Conservation (phyloP, 2,329 filamentous ascomycete genomes). For the Xylaria polymorpha region DNA sequence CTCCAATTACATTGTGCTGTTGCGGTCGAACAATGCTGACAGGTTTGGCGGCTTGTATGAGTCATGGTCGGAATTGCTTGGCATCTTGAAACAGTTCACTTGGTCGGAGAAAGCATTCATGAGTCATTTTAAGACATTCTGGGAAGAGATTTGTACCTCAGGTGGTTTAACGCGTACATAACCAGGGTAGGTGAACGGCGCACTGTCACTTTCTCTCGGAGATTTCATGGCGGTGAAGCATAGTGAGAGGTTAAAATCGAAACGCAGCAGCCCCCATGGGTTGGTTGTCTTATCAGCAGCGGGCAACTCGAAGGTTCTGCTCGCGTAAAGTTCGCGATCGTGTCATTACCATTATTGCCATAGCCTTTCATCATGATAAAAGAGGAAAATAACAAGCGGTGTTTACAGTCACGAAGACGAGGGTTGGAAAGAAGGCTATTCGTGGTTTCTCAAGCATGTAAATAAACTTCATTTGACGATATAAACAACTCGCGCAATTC, state of each 20-base stretch:
- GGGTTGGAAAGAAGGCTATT: background rate
- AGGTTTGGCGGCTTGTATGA: slow-evolving; percentile 40
- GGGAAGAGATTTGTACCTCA: slow-evolving; percentile 44
- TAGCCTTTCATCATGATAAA: background rate
- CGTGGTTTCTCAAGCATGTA: no score
- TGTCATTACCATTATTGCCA: background rate
- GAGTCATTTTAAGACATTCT: slow-evolving; percentile 49
- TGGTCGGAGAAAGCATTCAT: slow-evolving; percentile 56
- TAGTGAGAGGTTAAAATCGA: background rate
- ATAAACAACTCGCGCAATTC: background rate
- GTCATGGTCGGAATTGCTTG: slow-evolving; percentile 51
- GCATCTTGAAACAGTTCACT: slow-evolving; percentile 52
- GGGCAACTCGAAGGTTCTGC: background rate
- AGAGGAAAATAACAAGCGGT: background rate
- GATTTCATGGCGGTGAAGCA: background rate
- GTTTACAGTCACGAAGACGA: background rate
- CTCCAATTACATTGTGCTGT: slow-evolving; percentile 46
- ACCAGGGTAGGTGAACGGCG: no score
- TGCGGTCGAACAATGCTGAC: slow-evolving; percentile 39
- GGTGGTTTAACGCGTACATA: background rate
- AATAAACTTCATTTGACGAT: background rate
- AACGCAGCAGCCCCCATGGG: background rate
- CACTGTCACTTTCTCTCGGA: background rate
- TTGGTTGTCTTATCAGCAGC: background rate
- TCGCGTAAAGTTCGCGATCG: background rate